These are phyloP conservation scores for Calocybe gangraenosa DNA, from an alignment of 768 basidiomycete species.

Conservation along the genomic window DNA sequence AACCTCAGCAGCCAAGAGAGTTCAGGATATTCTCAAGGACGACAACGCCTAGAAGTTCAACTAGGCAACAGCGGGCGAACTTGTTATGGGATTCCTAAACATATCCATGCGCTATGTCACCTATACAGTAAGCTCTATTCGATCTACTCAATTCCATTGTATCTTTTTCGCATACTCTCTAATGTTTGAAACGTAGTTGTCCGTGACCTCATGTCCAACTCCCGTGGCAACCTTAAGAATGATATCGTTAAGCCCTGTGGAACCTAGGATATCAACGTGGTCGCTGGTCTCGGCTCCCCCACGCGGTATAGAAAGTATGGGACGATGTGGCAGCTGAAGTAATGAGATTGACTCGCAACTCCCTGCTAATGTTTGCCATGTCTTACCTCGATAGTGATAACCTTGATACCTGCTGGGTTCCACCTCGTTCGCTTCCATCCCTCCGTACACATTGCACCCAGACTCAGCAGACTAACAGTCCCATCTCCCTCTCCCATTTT, in stretches of 20 bases:
- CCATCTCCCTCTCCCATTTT: constrained; percentile 96
- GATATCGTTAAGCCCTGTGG: constrained; percentile 83
- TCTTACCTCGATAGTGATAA: constrained; percentile 82
- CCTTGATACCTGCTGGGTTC: constrained; percentile 88
- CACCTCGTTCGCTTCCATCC: constrained; percentile 88
- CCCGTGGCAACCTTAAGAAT: constrained; percentile 89
- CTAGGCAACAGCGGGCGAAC: no score
- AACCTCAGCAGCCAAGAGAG: constrained; percentile 13
- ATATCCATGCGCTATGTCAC: no score
- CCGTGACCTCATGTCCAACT: constrained; percentile 63
- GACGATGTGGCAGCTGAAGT: constrained; percentile 74
- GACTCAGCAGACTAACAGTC: constrained; percentile 78
- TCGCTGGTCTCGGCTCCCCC: constrained; percentile 92
- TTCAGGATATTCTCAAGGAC: constrained; percentile 14
- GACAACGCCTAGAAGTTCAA: no score
- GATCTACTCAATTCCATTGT: constrained; percentile 61
- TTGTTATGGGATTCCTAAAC: no score
- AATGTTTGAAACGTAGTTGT: constrained; percentile 74
- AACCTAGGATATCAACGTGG: constrained; percentile 83
- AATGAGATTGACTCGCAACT: background rate
- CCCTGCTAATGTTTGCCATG: background rate
- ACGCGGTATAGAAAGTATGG: constrained; percentile 66
- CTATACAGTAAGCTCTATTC: no score
- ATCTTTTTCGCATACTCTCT: constrained; percentile 69
- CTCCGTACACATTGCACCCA: constrained; percentile 95